These are phyloP conservation scores for Pyricularia grisea DNA, from an alignment of 2,329 filamentous ascomycete genomes.

Conservation along the genomic window DNA sequence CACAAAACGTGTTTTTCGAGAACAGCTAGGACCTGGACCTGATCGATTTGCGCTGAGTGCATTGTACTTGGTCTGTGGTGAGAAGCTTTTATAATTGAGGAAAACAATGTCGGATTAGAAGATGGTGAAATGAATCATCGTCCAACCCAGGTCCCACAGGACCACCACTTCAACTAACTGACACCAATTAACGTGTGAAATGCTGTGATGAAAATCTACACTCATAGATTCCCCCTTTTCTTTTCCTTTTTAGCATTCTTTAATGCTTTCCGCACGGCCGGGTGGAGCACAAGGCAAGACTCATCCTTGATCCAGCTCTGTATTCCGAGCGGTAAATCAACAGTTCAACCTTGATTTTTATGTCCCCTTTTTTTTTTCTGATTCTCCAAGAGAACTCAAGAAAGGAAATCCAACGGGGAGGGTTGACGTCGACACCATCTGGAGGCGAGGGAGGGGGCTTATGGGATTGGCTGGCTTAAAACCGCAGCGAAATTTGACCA, in stretches of 20 bases:
- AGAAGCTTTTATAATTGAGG: not conserved
- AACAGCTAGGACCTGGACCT: constrained; percentile 9
- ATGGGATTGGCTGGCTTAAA: constrained; percentile 22
- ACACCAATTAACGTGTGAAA: not conserved
- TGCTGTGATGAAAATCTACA: not conserved
- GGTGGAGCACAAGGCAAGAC: constrained; percentile 70
- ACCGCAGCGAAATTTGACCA: constrained; percentile 26
- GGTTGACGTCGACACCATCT: constrained; percentile 16
- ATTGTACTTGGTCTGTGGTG: not conserved
- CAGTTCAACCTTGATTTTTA: constrained; percentile 10
- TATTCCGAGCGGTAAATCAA: constrained; percentile 66
- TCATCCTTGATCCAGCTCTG: constrained; percentile 62
- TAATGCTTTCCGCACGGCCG: constrained; percentile 50
- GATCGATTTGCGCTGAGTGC: not conserved
- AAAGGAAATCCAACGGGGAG: constrained; percentile 3
- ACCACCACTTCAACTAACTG: not conserved
- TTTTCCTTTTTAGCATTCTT: not conserved
- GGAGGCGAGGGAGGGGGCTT: constrained; percentile 19
- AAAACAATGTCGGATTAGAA: not conserved
- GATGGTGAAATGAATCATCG: not conserved
- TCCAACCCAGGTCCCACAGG: not conserved
- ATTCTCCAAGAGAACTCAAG: not conserved
- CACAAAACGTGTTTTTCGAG: constrained; percentile 14
- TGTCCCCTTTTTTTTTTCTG: constrained; percentile 7
- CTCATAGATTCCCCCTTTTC: too few relatives aligned